A percentile compares a stretch with the other conserved stretches of the same genome.
These are phyloP conservation scores for Serendipita indica DNA, from an alignment of 768 basidiomycete genomes.

Conservation along the genomic window DNA sequence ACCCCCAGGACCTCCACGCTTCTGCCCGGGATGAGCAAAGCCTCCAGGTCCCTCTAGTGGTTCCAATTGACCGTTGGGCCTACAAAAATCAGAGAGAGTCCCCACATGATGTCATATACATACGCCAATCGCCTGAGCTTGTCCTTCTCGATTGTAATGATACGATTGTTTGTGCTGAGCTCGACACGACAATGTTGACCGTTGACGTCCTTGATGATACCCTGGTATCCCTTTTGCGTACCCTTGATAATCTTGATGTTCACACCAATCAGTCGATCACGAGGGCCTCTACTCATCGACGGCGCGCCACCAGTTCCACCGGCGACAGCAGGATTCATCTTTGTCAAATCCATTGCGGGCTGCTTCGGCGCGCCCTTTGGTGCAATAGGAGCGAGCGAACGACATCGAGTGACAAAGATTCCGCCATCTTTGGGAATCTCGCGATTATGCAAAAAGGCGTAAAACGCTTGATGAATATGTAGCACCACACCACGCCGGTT, in stretches of 20 bases:
- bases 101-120: slow-evolving; percentile 21
- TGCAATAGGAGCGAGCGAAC: slow-evolving; percentile 67
- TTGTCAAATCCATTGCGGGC: slow-evolving; percentile 59
- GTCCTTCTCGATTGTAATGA: slow-evolving; percentile 72
- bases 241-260: slow-evolving; percentile 74
- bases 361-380: slow-evolving; percentile 67
- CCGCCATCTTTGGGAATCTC: slow-evolving; percentile 84
- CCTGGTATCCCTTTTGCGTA: slow-evolving; percentile 77
- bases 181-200: slow-evolving; percentile 79
- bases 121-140: slow-evolving; percentile 59
- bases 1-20: slow-evolving; percentile 23
- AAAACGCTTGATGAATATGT: slow-evolving; percentile 88
- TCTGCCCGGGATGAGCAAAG: slow-evolving; percentile 14
- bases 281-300: slow-evolving; percentile 59
- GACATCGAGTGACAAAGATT: slow-evolving; percentile 82
- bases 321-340: slow-evolving; percentile 71
- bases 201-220: slow-evolving; percentile 89
- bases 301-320: slow-evolving; percentile 68
- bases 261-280: slow-evolving; percentile 69
- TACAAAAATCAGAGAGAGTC: slow-evolving; percentile 18
- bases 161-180: slow-evolving; percentile 74
- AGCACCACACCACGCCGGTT: slow-evolving; percentile 77
- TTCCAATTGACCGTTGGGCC: slow-evolving; percentile 41
- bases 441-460: slow-evolving; percentile 86
- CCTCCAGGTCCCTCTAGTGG: slow-evolving; percentile 18